Base-by-base conservation (phyloP, 345 rosid species). In the Streptanthus diversifolius region DNA sequence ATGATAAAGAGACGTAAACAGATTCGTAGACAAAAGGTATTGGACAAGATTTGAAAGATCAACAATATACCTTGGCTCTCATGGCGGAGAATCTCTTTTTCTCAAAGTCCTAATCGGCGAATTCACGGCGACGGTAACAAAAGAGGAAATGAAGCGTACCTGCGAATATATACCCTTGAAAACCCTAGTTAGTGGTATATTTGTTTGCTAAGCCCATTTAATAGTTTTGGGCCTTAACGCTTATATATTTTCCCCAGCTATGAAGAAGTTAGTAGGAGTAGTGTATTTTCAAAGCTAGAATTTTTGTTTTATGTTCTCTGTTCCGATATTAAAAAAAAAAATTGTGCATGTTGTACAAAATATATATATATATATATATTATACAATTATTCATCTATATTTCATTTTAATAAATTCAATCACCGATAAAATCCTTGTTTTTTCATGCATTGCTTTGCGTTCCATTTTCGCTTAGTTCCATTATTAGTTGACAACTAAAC, bases 1-100 rank as follows among this genome's bases (percentile, higher is more conserved):
- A 6, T 37, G 8, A 18, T 30, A 4, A 32, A 0, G 8, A 58
- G 4, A 27, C 7, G 5, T 17, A 11, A 1, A 35, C 6, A 7
- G 25, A 14, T 1, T 27, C n/a, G n/a, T n/a, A n/a, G n/a, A n/a
- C n/a, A 0, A 15, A 0, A 60, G 9, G 25, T 15, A 9, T 2
- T 14, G 9, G 5, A 5, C 27, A 5, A 44, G 52, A 17, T 21
- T 10, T 13, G 18, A 1, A 11, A 3, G 17, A 37, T 41, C 0
- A 5, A 27, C 1, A 4, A 18, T 4, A 8, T 60, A 90, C 98
- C 97, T 93, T 93, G 18, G 98, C 97, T 78, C 98, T 90, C 97
- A 90, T 90, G 80, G 76, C 48, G 62, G 67, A 54, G 30, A 10
- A 41, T 41, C 24, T 33, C 15, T 35, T 66, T 25, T 8, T 41